A percentile compares a stretch with the other conserved stretches of the same genome.
Conservation (phyloP, 306 rosid species). For the Vigna unguiculata region DNA sequence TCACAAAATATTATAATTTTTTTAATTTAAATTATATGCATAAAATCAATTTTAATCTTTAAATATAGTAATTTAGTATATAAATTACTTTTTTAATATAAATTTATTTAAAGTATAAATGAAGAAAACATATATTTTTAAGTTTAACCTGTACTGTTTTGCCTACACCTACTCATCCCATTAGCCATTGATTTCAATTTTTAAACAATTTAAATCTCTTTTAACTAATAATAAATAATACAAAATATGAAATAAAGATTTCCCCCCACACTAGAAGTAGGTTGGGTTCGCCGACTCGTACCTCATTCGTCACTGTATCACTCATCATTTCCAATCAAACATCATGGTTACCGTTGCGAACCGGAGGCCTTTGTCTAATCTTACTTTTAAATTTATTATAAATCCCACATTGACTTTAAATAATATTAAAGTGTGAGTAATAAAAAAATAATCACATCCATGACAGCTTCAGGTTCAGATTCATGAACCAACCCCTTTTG, state of each 20-base stretch:
- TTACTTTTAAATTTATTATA: not conserved
- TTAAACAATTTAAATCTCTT: too few relatives aligned
- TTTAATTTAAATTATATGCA: too few relatives aligned
- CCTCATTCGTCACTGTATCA: not conserved
- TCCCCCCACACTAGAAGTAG: not conserved
- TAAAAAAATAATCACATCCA: conserved; percentile 3
- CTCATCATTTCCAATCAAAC: not conserved
- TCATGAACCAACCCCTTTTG: not conserved
- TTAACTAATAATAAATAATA: too few relatives aligned
- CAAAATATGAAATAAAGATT: not conserved
- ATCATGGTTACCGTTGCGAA: not conserved
- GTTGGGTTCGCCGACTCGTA: not conserved
- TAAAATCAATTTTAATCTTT: too few relatives aligned
- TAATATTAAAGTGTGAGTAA: not conserved
- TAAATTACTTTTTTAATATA: too few relatives aligned
- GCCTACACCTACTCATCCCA: too few relatives aligned
- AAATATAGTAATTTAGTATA: too few relatives aligned
- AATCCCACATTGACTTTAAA: not conserved
- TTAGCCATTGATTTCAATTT: too few relatives aligned
- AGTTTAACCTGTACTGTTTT: too few relatives aligned
- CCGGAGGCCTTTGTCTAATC: not conserved
- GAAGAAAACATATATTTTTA: too few relatives aligned
- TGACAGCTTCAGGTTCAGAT: conserved; percentile 6
- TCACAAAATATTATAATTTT: too few relatives aligned
- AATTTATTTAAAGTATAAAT: too few relatives aligned